phyloP scores from a whole-genome alignment of 331 rosid genomes.

The Quercus tomentella region DNA sequence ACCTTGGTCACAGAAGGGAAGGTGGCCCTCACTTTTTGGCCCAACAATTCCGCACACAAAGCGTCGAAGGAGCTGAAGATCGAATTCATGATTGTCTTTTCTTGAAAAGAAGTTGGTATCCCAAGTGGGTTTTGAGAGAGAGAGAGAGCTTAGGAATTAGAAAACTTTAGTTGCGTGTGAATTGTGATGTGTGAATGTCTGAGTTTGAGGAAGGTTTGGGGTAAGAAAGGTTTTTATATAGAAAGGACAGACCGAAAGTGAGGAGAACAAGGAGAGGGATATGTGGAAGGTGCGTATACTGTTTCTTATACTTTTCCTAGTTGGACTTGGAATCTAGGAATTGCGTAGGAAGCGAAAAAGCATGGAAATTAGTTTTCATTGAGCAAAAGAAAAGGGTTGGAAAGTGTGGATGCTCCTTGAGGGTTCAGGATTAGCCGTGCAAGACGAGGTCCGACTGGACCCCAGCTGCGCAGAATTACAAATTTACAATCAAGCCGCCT shows the following conservation, averaged over 20 bases:
- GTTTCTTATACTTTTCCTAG: not conserved
- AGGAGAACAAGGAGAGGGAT: too few species aligned
- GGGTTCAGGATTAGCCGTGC: not conserved
- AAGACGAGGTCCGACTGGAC: too few species aligned
- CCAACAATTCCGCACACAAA: slow-evolving; percentile 34
- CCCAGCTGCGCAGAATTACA: too few species aligned
- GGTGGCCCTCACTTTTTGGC: slow-evolving; percentile 21
- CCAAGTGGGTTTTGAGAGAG: not conserved
- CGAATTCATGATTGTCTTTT: slow-evolving; percentile 30
- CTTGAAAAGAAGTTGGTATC: too few species aligned
- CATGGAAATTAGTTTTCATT: too few species aligned
- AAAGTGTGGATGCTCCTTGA: not conserved
- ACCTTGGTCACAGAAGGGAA: not conserved
- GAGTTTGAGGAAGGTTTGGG: not conserved
- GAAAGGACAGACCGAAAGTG: not conserved
- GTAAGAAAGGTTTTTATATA: not conserved
- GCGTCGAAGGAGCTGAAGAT: slow-evolving; percentile 46
- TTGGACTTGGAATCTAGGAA: not conserved
- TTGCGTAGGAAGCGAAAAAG: not conserved
- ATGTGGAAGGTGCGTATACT: too few species aligned
- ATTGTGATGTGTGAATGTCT: too few species aligned
- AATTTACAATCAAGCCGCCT: not conserved
- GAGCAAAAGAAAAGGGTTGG: not conserved
- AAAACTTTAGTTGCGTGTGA: not conserved
- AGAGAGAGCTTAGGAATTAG: not conserved